Evolutionary conservation across 768 basidiomycete genomes (phyloP), one percentile per base, ranked within the genome.

Genomic region (Omphalotus guepiniiformis): DNA sequence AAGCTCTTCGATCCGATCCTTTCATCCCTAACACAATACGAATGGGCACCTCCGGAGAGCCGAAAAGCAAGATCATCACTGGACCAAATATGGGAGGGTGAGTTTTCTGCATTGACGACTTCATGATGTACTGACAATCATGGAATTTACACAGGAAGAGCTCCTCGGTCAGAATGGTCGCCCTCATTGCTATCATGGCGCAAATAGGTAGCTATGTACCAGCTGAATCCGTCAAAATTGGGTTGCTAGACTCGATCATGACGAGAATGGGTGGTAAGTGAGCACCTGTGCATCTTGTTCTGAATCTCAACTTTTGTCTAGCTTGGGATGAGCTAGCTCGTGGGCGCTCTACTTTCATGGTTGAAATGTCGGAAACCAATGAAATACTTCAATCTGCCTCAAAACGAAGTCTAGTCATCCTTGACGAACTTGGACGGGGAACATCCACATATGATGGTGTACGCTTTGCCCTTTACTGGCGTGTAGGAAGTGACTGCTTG

Each of bases 171-270:
- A 70, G 88, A 27, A 88, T 86, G 82, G 73, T 85, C 22, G 87
- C 85, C 12, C 71, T 92, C 41, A 82, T 88, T 49, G 79, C 75
- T 4, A 76, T 89, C 15, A 85, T 85, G 87, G 87, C 90, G 1
- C 93, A 97, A 60, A 82, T 96, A n/a, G 95, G 95, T 9, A 87
- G 83, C 13, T 95, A 90, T 58, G 91, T 97, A 2, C 95, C 95
- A 15, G 93, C 93, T 1, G 64, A 67, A 12, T 75, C 80, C 0
- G 85, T 88, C 39, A 85, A 67, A 53, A 66, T 95, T 36, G 81
- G 86, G n/a, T 68, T 94, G 42, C 73, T 93, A 42, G 93, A 97
- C 57, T 82, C 84, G 0, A 80, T 97, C 16, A 73, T 88, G 19
- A 94, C 93, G 2, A 75, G 94, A 42, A 94, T 94, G 91, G 92